Evolutionary conservation across 805 yeast species (phyloP).

Genomic region (Saturnispora kantuleensis): DNA sequence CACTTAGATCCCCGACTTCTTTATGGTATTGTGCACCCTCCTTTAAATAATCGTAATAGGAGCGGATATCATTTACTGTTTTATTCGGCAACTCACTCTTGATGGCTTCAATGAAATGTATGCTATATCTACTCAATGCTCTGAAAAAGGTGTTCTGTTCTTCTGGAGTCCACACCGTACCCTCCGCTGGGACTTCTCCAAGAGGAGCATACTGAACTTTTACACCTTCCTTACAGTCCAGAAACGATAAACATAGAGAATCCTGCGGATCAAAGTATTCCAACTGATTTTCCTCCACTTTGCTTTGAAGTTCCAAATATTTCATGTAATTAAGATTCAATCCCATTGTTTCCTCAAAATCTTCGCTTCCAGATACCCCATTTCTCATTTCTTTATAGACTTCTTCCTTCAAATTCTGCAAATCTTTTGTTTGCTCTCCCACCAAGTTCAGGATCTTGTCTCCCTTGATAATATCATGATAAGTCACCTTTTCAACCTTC

Average conservation of each 20-base stretch:
- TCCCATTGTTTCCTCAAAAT: not conserved
- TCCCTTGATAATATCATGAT: not conserved
- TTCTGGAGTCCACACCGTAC: slow-evolving; percentile 30
- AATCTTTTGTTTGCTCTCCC: not conserved
- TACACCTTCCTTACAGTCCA: slow-evolving; percentile 6
- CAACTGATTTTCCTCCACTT: slow-evolving; percentile 2
- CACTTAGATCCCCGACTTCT: slow-evolving; percentile 19
- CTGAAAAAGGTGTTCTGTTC: slow-evolving; percentile 48
- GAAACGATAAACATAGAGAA: not conserved
- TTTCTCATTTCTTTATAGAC: no score
- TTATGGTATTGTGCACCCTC: slow-evolving; percentile 11
- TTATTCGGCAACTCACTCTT: slow-evolving; percentile 31
- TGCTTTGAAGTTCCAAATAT: slow-evolving; percentile 5
- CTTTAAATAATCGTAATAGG: slow-evolving; percentile 31
- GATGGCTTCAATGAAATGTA: slow-evolving; percentile 35
- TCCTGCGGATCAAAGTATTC: not conserved
- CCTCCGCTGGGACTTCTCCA: not conserved
- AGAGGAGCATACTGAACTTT: slow-evolving; percentile 22
- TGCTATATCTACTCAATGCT: slow-evolving; percentile 39
- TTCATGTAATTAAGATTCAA: slow-evolving; percentile 4
- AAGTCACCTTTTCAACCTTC: not conserved
- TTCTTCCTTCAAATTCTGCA: not conserved
- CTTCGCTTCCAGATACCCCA: not conserved
- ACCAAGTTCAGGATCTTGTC: not conserved
- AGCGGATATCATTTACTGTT: slow-evolving; percentile 33